Evolutionary conservation across 1,284 basidiomycete genomes (phyloP).

Genomic region (Pisolithus thermaeus): DNA sequence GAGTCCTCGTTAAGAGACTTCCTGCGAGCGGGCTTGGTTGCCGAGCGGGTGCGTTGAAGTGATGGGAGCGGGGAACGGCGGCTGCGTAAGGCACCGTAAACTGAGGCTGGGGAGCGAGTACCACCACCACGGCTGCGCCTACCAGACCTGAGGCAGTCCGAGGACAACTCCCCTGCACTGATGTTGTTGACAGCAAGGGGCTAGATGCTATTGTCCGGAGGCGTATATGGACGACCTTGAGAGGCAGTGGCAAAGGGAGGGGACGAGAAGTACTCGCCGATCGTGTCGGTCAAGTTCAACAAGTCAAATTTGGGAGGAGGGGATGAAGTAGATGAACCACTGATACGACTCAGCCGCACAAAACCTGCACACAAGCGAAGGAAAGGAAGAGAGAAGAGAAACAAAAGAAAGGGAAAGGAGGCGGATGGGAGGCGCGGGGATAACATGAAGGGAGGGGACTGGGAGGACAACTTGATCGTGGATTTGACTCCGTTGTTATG

Average conservation of each 20-base stretch:
- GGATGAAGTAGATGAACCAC: constrained; percentile 43
- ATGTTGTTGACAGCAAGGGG: constrained; percentile 65
- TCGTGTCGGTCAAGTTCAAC: constrained; percentile 49
- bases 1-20: constrained; percentile 58
- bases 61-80: constrained; percentile 59
- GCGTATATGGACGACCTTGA: constrained; percentile 62
- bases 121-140: constrained; percentile 62
- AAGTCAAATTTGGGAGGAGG: constrained; percentile 58
- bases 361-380: constrained; percentile 27
- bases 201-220: constrained; percentile 60
- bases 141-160: constrained; percentile 58
- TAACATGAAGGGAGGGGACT: constrained; percentile 23
- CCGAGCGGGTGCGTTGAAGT: constrained; percentile 60
- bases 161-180: constrained; percentile 24
- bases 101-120: constrained; percentile 53
- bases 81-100: constrained; percentile 47
- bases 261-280: constrained; percentile 62
- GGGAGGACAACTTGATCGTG: constrained; percentile 16
- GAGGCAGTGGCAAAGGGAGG: constrained; percentile 45
- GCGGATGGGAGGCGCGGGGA: constrained; percentile 24
- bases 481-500: constrained; percentile 31
- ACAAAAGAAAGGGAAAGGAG: constrained; percentile 21
- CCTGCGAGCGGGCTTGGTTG: constrained; percentile 45
- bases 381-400: constrained; percentile 27
- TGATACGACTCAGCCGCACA: constrained; percentile 30